Conservation (phyloP, 2,329 filamentous ascomycete species). For the Exophiala sp. region DNA sequence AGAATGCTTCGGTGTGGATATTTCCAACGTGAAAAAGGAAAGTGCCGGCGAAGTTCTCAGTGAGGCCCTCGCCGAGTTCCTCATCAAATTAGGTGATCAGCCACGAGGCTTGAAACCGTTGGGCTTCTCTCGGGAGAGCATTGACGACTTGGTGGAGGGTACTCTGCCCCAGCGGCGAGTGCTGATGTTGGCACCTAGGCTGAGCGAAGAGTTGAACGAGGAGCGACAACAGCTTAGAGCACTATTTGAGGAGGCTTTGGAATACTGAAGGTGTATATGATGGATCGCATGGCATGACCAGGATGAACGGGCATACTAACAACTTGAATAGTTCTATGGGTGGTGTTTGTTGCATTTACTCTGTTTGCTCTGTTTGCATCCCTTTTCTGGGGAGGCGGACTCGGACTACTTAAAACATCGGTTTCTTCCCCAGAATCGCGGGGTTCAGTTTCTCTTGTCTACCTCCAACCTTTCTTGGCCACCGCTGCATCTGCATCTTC, state of each 20-base stretch:
- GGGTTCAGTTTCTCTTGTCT: neutral
- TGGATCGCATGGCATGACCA: neutral
- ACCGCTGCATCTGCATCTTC: neutral
- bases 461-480: neutral
- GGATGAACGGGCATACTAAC: neutral
- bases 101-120: slow-evolving; percentile 76
- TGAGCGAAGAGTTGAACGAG: slow-evolving; percentile 62
- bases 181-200: slow-evolving; percentile 78
- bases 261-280: slow-evolving; percentile 38
- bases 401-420: too few relatives aligned
- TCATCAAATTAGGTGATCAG: slow-evolving; percentile 80
- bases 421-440: neutral
- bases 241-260: slow-evolving; percentile 61
- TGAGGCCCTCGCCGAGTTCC: slow-evolving; percentile 74
- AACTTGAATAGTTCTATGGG: neutral
- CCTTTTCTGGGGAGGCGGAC: neutral
- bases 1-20: slow-evolving; percentile 84
- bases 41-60: slow-evolving; percentile 82
- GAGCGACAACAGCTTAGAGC: slow-evolving; percentile 66
- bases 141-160: slow-evolving; percentile 83
- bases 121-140: slow-evolving; percentile 68
- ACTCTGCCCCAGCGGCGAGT: slow-evolving; percentile 90
- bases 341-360: slow-evolving; percentile 5
- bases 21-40: slow-evolving; percentile 78
- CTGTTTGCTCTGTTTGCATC: slow-evolving; percentile 7